Evolutionary conservation across 495 filamentous ascomycete species (phyloP).

Genomic region (Aspergillus sclerotiicarbonarius): DNA sequence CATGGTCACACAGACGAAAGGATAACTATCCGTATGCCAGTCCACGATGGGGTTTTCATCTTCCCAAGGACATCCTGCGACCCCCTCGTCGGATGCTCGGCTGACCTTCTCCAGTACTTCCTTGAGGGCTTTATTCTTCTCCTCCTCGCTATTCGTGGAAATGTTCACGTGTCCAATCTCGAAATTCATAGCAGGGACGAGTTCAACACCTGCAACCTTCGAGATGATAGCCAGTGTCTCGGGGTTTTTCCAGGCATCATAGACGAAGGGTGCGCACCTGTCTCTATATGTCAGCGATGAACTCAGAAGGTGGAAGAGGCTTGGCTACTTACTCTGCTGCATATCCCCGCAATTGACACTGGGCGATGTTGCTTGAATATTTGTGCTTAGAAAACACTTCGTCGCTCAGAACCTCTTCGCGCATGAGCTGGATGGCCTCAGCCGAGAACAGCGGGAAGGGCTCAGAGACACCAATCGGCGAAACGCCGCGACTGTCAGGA

Average conservation of each 20-base stretch:
- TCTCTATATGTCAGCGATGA: conserved; percentile 16
- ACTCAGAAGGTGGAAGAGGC: background rate
- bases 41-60: conserved; percentile 66
- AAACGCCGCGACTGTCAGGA: conserved; percentile 55
- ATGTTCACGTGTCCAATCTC: conserved; percentile 76
- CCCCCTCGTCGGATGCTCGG: conserved; percentile 45
- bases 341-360: conserved; percentile 67
- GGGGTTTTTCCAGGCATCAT: conserved; percentile 68
- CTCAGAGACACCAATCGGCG: conserved; percentile 66
- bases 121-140: conserved; percentile 48
- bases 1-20: conserved; percentile 76
- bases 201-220: conserved; percentile 70
- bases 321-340: conserved; percentile 56
- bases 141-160: conserved; percentile 55
- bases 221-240: conserved; percentile 64
- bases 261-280: conserved; percentile 63
- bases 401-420: conserved; percentile 60
- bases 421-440: conserved; percentile 64
- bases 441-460: conserved; percentile 71
- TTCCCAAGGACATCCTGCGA: conserved; percentile 53
- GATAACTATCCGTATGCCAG: conserved; percentile 75
- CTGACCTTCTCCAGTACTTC: conserved; percentile 35
- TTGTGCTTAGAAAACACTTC: conserved; percentile 65
- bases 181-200: conserved; percentile 67
- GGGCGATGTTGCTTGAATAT: conserved; percentile 62